Conservation (phyloP, 768 basidiomycete species). For the Hericium coralloides region DNA sequence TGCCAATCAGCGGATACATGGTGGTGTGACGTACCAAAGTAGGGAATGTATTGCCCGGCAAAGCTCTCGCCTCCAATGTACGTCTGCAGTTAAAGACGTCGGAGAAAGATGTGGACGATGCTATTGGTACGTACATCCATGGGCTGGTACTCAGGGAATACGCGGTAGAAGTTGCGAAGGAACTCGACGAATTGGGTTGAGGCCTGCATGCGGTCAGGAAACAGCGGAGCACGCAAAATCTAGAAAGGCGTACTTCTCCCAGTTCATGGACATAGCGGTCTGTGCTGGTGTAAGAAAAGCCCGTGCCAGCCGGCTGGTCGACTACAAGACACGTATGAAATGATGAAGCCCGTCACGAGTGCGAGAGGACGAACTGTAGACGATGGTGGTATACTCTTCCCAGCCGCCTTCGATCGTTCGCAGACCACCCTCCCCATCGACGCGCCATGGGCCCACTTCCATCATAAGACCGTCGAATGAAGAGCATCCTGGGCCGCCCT, state of each 20-base stretch:
- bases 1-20: neutral
- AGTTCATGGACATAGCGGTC: conserved; percentile 79
- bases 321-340: conserved; percentile 38
- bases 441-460: conserved; percentile 92
- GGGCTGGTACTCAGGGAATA: conserved; percentile 81
- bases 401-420: conserved; percentile 79
- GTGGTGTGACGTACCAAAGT: conserved; percentile 54
- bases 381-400: conserved; percentile 95
- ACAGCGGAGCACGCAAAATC: neutral
- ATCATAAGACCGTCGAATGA: conserved; percentile 97
- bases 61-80: conserved; percentile 95
- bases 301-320: conserved; percentile 96
- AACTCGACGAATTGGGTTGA: conserved; percentile 76
- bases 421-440: conserved; percentile 66
- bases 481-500: conserved; percentile 97
- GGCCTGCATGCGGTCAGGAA: conserved; percentile 37
- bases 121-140: conserved; percentile 60
- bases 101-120: neutral
- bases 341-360: neutral
- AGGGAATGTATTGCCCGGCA: conserved; percentile 97
- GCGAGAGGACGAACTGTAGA: conserved; percentile 61
- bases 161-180: conserved; percentile 74
- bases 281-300: conserved; percentile 84
- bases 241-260: conserved; percentile 38
- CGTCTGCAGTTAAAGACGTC: conserved; percentile 44